Conservation (phyloP, 108 stramenopile species). For the Pseudonitzschia multistriata region DNA sequence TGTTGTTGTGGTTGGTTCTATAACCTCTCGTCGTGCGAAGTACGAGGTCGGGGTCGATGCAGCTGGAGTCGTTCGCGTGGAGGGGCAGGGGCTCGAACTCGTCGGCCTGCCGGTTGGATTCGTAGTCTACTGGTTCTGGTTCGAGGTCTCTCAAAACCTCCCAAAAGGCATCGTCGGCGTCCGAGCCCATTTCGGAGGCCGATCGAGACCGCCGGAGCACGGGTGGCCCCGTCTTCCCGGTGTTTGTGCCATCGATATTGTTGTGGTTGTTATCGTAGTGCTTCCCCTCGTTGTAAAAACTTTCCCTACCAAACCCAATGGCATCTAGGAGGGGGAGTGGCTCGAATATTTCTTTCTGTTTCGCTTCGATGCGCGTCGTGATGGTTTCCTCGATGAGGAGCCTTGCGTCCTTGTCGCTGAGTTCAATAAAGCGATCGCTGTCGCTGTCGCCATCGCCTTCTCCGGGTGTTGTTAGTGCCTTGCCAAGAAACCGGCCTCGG, state of each 20-base stretch:
- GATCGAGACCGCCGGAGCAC: conserved; percentile 27
- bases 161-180: conserved; percentile 10
- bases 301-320: neutral
- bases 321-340: neutral
- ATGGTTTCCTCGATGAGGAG: conserved; percentile 19
- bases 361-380: neutral
- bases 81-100: too few relatives aligned
- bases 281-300: conserved; percentile 12
- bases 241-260: neutral
- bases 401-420: conserved; percentile 19
- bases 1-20: neutral
- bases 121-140: conserved; percentile 11
- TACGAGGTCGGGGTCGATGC: neutral
- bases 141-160: neutral
- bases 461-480: neutral
- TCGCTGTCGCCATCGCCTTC: neutral
- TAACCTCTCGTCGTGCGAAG: too few relatives aligned
- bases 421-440: conserved; percentile 12
- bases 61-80: too few relatives aligned
- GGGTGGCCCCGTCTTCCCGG: conserved; percentile 1
- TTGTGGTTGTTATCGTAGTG: too few relatives aligned
- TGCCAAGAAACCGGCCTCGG: conserved; percentile 25
- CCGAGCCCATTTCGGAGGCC: conserved; percentile 22
- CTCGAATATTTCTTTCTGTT: neutral
- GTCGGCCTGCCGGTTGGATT: too few relatives aligned